Base-by-base conservation (phyloP, 108 stramenopile genomes). In the Thalassiosira profunda region DNA sequence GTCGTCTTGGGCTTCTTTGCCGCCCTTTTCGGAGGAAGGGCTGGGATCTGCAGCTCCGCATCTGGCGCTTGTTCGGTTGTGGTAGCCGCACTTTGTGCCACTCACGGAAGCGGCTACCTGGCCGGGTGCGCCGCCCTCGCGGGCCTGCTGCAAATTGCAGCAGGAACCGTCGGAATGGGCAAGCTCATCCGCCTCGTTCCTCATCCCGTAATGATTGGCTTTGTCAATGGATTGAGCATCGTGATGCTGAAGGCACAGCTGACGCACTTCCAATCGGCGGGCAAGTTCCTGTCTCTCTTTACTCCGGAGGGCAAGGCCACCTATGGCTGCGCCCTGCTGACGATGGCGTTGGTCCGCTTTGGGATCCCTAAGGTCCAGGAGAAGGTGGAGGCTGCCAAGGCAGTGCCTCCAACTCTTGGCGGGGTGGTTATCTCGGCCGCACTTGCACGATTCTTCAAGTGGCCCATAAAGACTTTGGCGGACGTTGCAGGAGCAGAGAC, bases 181-280 rank as follows among this genome's bases (percentile, higher is more conserved):
- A 89, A 89, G 59, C 74, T 94, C 25, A 88, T 97, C 36, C 74
- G 87, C 1, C 55, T 96, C 15, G 84, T 97, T 10, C 92, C 94
- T 1, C 95, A 93, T 52, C 90, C 93, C 23, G 94, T 96, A 34
- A 97, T 97, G 93, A 47, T 96, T 14, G 95, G 95, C 0, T 97
- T 97, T 66, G 93, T 93, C 20, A 96, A 96, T 65, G 95, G 97
- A 21, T 71, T 97, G 44, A 84, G 91, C n/a, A 47, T 96, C 2
- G 92, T 97, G 34, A 93, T 97, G 86, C 71, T 87, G n/a, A 81
- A 84, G 54, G 92, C 95, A 10, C 97, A 97, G 65, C 61, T 96
- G 55, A 72, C 63, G 7, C 86, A 88, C 60, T 97, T 96, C 74
- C 63, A 84, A 54, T 54, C 77, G 14, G 62, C 52, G 12, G 83